Conservation (phyloP, 2,329 filamentous ascomycete genomes). For the Penicillium sp. region DNA sequence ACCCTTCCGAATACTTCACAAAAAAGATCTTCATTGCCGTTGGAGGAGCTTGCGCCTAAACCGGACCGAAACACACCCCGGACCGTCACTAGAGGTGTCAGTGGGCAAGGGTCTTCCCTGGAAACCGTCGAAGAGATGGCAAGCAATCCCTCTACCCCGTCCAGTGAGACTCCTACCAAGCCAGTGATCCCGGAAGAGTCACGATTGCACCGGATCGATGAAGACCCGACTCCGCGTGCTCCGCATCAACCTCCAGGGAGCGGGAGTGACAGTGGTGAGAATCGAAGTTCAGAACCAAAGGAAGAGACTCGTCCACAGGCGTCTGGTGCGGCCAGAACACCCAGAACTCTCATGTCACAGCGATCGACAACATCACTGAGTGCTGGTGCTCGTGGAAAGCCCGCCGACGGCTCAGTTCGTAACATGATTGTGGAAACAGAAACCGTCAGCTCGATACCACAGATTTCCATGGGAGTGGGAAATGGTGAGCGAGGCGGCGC, state of each 20-base stretch:
- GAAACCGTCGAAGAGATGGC: constrained; percentile 87
- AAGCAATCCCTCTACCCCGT: constrained; percentile 71
- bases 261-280: constrained; percentile 54
- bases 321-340: constrained; percentile 42
- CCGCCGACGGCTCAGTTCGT: constrained; percentile 69
- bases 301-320: constrained; percentile 38
- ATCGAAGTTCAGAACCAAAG: constrained; percentile 37
- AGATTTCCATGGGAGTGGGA: constrained; percentile 68
- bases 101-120: constrained; percentile 61
- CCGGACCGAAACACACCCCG: constrained; percentile 42
- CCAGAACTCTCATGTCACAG: constrained; percentile 58
- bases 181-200: constrained; percentile 38
- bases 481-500: constrained; percentile 54
- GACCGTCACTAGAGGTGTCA: constrained; percentile 59
- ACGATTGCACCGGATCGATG: constrained; percentile 36
- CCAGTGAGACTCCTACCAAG: constrained; percentile 42
- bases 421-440: constrained; percentile 99
- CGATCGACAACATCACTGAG: constrained; percentile 67
- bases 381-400: constrained; percentile 61
- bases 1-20: constrained; percentile 38
- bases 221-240: constrained; percentile 39
- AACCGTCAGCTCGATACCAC: constrained; percentile 86
- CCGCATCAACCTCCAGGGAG: constrained; percentile 56
- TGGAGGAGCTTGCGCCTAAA: constrained; percentile 30
- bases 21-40: constrained; percentile 29